Conservation (phyloP, 805 yeast species). For the Henningerozyma blattae region DNA sequence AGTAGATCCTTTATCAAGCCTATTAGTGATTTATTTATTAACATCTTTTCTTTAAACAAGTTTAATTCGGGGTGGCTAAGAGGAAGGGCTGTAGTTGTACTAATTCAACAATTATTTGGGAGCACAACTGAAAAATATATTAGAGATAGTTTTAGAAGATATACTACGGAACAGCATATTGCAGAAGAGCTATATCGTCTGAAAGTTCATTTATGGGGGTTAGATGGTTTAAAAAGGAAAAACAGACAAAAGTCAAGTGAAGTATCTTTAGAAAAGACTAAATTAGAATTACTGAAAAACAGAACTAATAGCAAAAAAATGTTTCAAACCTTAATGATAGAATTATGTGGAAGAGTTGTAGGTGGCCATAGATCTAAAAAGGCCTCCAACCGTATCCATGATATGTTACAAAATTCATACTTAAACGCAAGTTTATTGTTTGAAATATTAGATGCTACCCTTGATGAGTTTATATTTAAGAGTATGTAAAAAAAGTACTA, state of each 20-base stretch:
- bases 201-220: constrained; percentile 35
- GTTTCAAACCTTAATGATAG: constrained; percentile 46
- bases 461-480: constrained; percentile 26
- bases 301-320: constrained; percentile 47
- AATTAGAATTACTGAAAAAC: constrained; percentile 39
- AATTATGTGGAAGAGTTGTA: constrained; percentile 59
- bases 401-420: constrained; percentile 60
- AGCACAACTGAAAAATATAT: constrained; percentile 71
- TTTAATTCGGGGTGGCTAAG: constrained; percentile 62
- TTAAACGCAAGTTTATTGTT: constrained; percentile 55
- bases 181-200: constrained; percentile 27
- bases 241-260: constrained; percentile 16
- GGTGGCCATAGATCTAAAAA: constrained; percentile 52
- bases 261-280: constrained; percentile 27
- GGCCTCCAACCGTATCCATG: constrained; percentile 51
- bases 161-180: constrained; percentile 29
- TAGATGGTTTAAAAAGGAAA: constrained; percentile 38
- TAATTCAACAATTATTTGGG: constrained; percentile 77
- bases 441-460: constrained; percentile 43
- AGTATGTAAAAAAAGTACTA: not conserved
- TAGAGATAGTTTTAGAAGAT: constrained; percentile 25
- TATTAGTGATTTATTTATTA: constrained; percentile 61
- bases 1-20: constrained; percentile 59
- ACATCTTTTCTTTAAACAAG: constrained; percentile 53
- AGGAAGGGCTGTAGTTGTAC: constrained; percentile 71